A percentile compares a stretch with the other conserved stretches of the same genome.
Conservation (phyloP, 805 yeast species). For the Candida nonsorbophila region DNA sequence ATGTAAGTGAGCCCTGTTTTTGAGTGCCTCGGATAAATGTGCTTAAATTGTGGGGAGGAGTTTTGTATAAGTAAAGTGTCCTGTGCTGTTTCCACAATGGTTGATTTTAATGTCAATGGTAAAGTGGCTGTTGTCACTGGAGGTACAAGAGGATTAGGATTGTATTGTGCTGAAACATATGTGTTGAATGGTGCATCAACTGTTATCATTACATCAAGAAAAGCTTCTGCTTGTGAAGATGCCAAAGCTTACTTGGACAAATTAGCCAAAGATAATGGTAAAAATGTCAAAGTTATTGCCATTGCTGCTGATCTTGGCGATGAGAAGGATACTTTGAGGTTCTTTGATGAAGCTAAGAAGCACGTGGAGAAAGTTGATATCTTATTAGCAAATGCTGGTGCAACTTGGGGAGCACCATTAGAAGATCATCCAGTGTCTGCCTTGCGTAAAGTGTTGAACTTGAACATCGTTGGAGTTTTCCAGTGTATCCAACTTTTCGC, state of each 20-base stretch:
- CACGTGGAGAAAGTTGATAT: slow-evolving; percentile 49
- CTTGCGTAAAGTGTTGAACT: slow-evolving; percentile 54
- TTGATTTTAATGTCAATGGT: slow-evolving; percentile 47
- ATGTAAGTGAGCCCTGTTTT: too few relatives aligned
- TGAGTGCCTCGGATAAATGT: too few relatives aligned
- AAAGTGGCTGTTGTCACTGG: slow-evolving; percentile 68
- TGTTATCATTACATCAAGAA: slow-evolving; percentile 62
- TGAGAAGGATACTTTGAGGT: slow-evolving; percentile 41
- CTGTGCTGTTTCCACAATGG: slow-evolving; percentile 30
- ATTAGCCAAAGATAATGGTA: slow-evolving; percentile 29
- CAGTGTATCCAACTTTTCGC: slow-evolving; percentile 56
- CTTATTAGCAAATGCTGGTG: slow-evolving; percentile 74
- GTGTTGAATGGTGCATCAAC: slow-evolving; percentile 57
- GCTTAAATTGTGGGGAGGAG: too few relatives aligned
- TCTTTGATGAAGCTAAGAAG: slow-evolving; percentile 36
- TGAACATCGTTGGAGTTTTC: slow-evolving; percentile 67
- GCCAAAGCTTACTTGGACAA: slow-evolving; percentile 41
- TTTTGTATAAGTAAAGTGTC: too few relatives aligned
- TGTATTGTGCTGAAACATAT: slow-evolving; percentile 60
- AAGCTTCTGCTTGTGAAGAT: slow-evolving; percentile 54
- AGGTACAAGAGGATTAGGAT: slow-evolving; percentile 72
- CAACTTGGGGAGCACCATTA: slow-evolving; percentile 69
- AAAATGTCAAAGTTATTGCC: slow-evolving; percentile 26
- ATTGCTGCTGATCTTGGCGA: slow-evolving; percentile 55
- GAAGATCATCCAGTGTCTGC: slow-evolving; percentile 58